A percentile compares a stretch with the other conserved stretches of the same genome.
These are phyloP conservation scores for Strobilomyces confusus DNA, from an alignment of 768 basidiomycete genomes.

Conservation along the genomic window DNA sequence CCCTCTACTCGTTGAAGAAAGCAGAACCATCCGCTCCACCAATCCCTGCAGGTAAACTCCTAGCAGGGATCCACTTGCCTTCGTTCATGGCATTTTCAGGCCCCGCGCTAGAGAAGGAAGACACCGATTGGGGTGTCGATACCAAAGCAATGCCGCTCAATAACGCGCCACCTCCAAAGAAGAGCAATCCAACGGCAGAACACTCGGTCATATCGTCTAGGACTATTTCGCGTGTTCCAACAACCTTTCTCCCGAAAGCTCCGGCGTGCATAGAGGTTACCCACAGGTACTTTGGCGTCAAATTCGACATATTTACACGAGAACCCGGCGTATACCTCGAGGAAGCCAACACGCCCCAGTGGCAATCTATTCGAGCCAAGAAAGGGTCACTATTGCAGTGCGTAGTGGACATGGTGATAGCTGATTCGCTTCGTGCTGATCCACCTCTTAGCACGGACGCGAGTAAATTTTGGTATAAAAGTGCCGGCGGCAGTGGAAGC, in stretches of 20 bases:
- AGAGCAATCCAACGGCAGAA: too few species aligned
- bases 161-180: not conserved
- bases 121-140: not conserved
- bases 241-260: not conserved
- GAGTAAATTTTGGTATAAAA: not conserved
- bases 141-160: not conserved
- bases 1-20: not conserved
- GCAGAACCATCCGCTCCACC: not conserved
- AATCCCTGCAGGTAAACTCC: not conserved
- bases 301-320: not conserved
- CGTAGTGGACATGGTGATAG: not conserved
- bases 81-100: not conserved
- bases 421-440: not conserved
- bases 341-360: not conserved
- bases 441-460: not conserved
- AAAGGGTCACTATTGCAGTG: not conserved
- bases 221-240: not conserved
- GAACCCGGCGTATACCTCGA: slow-evolving; percentile 2
- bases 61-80: not conserved
- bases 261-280: slow-evolving; percentile 1
- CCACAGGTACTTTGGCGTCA: not conserved
- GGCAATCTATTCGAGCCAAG: not conserved
- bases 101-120: not conserved
- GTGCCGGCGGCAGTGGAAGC: not conserved
- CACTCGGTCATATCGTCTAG: not conserved